Evolutionary conservation across 768 basidiomycete genomes (phyloP).

Genomic region (Tricholomella constricta): DNA sequence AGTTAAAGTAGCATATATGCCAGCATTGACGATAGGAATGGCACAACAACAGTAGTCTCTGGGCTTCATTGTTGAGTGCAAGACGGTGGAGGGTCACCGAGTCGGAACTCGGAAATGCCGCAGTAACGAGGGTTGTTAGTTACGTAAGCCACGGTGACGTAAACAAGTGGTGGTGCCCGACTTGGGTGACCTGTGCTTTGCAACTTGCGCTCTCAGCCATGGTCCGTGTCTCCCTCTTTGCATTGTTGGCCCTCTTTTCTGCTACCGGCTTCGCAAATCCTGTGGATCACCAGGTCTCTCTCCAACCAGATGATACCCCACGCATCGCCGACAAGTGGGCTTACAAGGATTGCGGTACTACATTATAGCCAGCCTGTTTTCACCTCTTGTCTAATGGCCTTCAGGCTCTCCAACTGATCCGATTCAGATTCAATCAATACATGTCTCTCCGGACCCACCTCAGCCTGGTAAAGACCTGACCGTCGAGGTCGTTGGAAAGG

Average conservation of each 20-base stretch:
- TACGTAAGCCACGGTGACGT: constrained; percentile 16
- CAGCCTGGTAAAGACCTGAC: constrained; percentile 84
- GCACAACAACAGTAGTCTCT: constrained; percentile 94
- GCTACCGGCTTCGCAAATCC: constrained; percentile 21
- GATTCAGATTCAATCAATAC: constrained; percentile 70
- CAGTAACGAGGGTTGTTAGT: not conserved
- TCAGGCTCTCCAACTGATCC: constrained; percentile 48
- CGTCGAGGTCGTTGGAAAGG: constrained; percentile 72
- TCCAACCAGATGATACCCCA: constrained; percentile 26
- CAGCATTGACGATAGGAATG: constrained; percentile 86
- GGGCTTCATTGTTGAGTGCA: constrained; percentile 59
- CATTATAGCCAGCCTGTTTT: constrained; percentile 24
- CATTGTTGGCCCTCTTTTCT: constrained; percentile 23
- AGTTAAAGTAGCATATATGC: constrained; percentile 77
- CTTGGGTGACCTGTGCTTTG: constrained; percentile 19
- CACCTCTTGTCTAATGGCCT: constrained; percentile 10
- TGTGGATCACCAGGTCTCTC: constrained; percentile 23
- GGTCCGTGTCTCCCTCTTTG: constrained; percentile 23
- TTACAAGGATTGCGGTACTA: constrained; percentile 79
- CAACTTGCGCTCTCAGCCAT: constrained; percentile 18
- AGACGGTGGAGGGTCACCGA: constrained; percentile 1
- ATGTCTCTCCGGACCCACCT: constrained; percentile 85
- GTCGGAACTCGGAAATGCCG: too few relatives aligned
- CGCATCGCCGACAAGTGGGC: constrained; percentile 55
- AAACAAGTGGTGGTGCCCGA: not conserved